Conservation (phyloP, 805 yeast genomes). For the Millerozyma miso region DNA sequence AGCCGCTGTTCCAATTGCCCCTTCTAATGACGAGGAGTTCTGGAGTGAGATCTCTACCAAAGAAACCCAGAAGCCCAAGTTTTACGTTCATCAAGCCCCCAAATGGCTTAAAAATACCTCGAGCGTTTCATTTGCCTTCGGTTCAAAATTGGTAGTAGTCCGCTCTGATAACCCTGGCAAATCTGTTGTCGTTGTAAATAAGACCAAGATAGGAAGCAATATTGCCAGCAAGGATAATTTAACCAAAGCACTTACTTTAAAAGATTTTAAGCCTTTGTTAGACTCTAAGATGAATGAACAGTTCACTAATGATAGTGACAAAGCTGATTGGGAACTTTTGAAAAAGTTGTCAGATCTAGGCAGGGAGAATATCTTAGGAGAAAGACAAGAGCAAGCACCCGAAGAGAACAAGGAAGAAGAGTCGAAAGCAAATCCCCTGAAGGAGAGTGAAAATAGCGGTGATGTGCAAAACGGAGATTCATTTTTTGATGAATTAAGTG, state of each 20-base stretch:
- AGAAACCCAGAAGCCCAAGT: constrained; percentile 69
- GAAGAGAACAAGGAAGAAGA: constrained; percentile 5
- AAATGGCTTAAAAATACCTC: constrained; percentile 76
- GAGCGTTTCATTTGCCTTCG: constrained; percentile 85
- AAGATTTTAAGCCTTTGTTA: constrained; percentile 52
- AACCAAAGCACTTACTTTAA: constrained; percentile 51
- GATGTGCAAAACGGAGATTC: constrained; percentile 20
- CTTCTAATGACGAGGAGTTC: constrained; percentile 65
- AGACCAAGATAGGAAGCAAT: constrained; percentile 33
- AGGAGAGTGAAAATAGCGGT: constrained; percentile 7
- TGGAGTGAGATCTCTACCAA: constrained; percentile 75
- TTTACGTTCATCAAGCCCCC: constrained; percentile 77
- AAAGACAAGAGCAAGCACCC: constrained; percentile 8
- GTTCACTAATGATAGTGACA: constrained; percentile 34
- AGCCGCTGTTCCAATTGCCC: constrained; percentile 42
- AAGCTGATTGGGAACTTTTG: constrained; percentile 65
- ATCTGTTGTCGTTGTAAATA: constrained; percentile 41
- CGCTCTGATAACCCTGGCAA: constrained; percentile 35
- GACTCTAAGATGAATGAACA: constrained; percentile 45
- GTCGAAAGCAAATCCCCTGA: constrained; percentile 5
- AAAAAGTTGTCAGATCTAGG: constrained; percentile 49
- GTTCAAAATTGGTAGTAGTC: constrained; percentile 76
- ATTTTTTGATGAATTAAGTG: constrained; percentile 36
- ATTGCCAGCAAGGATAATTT: constrained; percentile 35
- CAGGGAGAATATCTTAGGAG: constrained; percentile 44